Evolutionary conservation across 2,329 filamentous ascomycete genomes (phyloP), one percentile per base, ranked within the genome.

Genomic region (Pseudogymnoascus sp.): DNA sequence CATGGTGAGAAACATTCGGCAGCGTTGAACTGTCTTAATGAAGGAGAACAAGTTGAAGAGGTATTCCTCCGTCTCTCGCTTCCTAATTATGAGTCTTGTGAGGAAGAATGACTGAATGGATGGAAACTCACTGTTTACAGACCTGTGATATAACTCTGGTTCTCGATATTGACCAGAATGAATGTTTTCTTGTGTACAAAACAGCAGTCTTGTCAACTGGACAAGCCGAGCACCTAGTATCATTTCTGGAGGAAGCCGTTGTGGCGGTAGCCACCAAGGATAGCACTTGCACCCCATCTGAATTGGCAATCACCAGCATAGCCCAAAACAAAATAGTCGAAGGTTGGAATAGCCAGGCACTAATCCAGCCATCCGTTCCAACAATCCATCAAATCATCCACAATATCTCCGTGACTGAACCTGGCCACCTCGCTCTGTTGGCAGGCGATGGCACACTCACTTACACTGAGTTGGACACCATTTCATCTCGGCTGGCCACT

Each of bases 391-490:
- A 48, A 48, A 48, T 48, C 43, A 48, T 34, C 6, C 54, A 60
- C 25, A 37, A 16, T 23, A 60, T 25, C n/a, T 60, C 34, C 13
- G 6, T 37, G 54, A 14, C 43, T 19, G 5, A 48, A 14, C 43
- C 43, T 13, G 6, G 21, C 21, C 43, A 48, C 19, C 54, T 60
- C 54, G 34, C 28, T 19, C 19, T 60, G 14, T 1, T 34, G 54
- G 34, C 54, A 60, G 14, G 6, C 54, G 69, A 71, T 60, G 64
- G 51, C 6, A 21, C 61, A 13, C 65, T 68, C 6, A 68, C 67
- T 3, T 71, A 70, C 28, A 36, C 60, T 8, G 43, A 67, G 16
- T 31, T 70, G 21, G 63, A 70, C 25, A 16, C 61, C 5, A 16
- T 41, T n/a, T 64, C 66, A 1, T 43, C 39, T 16, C 51, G 31